phyloP scores from a whole-genome alignment of 169 alveolate species.

The Neospora caninum region DNA sequence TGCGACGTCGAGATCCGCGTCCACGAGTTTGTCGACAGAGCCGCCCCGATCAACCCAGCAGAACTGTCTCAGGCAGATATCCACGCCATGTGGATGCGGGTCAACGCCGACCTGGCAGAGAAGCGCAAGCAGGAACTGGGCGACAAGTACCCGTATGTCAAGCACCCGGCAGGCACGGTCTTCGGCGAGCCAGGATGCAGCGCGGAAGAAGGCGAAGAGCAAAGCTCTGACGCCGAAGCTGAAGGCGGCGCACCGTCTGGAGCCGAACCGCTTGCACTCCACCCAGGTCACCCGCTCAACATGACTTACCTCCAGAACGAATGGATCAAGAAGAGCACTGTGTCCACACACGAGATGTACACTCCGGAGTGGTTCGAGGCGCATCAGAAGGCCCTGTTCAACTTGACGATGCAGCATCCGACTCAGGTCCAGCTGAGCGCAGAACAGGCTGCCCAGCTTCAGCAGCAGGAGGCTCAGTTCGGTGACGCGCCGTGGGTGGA shows the following conservation, averaged over 20 bases:
- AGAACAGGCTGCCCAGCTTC: conserved; percentile 75
- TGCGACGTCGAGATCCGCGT: conserved; percentile 83
- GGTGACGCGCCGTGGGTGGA: conserved; percentile 74
- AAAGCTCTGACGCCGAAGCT: conserved; percentile 41
- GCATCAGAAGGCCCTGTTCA: conserved; percentile 78
- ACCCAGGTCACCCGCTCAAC: conserved; percentile 81
- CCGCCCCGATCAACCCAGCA: conserved; percentile 84
- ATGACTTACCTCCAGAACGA: conserved; percentile 80
- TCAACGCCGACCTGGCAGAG: conserved; percentile 82
- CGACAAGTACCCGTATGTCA: conserved; percentile 68
- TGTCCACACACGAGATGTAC: conserved; percentile 79
- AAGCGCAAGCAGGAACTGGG: conserved; percentile 71
- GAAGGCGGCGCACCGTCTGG: conserved; percentile 62
- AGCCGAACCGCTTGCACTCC: conserved; percentile 77
- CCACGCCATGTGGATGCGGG: conserved; percentile 90
- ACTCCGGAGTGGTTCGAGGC: conserved; percentile 81
- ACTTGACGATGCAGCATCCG: conserved; percentile 76
- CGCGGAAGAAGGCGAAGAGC: conserved; percentile 60
- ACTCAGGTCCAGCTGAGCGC: conserved; percentile 79
- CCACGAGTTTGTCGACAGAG: conserved; percentile 81
- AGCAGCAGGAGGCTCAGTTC: conserved; percentile 61
- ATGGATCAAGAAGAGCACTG: conserved; percentile 78
- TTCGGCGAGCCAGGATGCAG: conserved; percentile 71
- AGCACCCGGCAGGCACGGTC: conserved; percentile 69
- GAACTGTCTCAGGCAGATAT: conserved; percentile 87